Conservation (phyloP, 2,329 filamentous ascomycete genomes). For the Diatrype stigma region DNA sequence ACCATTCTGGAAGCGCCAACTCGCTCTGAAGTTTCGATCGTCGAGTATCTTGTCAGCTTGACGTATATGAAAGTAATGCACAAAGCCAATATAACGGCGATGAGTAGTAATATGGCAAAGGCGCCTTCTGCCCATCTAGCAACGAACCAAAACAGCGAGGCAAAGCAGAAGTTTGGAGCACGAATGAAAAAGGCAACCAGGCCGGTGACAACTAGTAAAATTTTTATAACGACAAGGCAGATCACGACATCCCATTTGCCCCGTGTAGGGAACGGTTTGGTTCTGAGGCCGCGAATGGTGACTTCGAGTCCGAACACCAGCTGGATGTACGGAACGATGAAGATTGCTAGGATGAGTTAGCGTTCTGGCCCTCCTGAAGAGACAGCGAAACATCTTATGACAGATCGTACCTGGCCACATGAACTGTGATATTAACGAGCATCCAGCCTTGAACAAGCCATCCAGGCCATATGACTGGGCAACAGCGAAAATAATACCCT, state of each 20-base stretch:
- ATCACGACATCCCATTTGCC: constrained; percentile 57
- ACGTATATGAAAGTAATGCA: constrained; percentile 52
- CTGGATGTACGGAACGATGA: constrained; percentile 63
- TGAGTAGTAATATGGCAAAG: constrained; percentile 48
- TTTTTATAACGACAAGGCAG: constrained; percentile 48
- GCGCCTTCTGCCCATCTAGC: constrained; percentile 55
- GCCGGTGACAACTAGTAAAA: constrained; percentile 53
- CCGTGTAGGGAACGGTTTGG: constrained; percentile 52
- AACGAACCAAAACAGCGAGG: constrained; percentile 65
- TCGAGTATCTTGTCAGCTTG: constrained; percentile 49
- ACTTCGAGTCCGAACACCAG: constrained; percentile 62
- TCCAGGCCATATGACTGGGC: constrained; percentile 53
- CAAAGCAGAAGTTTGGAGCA: constrained; percentile 60
- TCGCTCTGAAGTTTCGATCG: constrained; percentile 55
- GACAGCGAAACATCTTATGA: neutral
- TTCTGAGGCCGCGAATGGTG: constrained; percentile 49
- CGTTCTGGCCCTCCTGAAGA: neutral
- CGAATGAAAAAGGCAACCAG: constrained; percentile 52
- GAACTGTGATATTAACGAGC: constrained; percentile 50
- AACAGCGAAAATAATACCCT: constrained; percentile 54
- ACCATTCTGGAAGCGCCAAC: constrained; percentile 65
- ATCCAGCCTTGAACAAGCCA: constrained; percentile 47
- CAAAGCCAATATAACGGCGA: constrained; percentile 46
- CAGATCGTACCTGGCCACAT: constrained; percentile 53
- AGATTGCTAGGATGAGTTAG: constrained; percentile 49